These are phyloP conservation scores for Chlorokybus atmophyticus DNA, from an alignment of 139 green algal species.

Conservation along the genomic window DNA sequence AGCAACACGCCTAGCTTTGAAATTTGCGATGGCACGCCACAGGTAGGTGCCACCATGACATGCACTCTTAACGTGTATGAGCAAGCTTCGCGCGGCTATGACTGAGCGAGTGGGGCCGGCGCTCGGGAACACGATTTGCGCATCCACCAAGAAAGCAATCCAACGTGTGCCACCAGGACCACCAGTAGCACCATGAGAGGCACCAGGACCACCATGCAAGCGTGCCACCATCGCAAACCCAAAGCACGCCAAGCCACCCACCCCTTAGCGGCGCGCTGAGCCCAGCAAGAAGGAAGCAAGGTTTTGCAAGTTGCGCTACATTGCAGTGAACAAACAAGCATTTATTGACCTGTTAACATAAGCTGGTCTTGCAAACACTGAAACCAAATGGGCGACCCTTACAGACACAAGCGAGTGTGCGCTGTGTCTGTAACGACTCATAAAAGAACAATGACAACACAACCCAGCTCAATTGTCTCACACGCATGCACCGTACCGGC, in stretches of 20 bases:
- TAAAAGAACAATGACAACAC: neutral
- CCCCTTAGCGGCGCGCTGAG: neutral
- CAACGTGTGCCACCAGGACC: neutral
- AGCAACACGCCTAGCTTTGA: too few species aligned
- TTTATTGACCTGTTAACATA: neutral
- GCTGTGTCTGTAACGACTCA: neutral
- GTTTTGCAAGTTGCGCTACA: neutral
- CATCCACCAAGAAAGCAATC: constrained; percentile 1
- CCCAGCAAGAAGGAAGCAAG: neutral
- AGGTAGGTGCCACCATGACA: too few species aligned
- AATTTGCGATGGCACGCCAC: too few species aligned
- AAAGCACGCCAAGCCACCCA: constrained; percentile 2
- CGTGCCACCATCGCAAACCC: neutral
- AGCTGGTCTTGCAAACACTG: neutral
- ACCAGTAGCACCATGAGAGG: neutral
- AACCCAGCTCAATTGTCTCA: too few species aligned
- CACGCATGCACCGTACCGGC: too few species aligned
- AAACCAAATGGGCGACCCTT: neutral
- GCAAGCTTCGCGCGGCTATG: too few species aligned
- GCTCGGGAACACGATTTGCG: neutral
- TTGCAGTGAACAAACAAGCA: neutral
- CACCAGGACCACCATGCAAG: neutral
- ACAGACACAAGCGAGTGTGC: neutral
- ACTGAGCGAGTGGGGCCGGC: too few species aligned
- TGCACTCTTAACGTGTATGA: too few species aligned